A percentile compares a stretch with the other conserved stretches of the same genome.
phyloP scores from a whole-genome alignment of 768 basidiomycete genomes.

The Mrakia frigida region DNA sequence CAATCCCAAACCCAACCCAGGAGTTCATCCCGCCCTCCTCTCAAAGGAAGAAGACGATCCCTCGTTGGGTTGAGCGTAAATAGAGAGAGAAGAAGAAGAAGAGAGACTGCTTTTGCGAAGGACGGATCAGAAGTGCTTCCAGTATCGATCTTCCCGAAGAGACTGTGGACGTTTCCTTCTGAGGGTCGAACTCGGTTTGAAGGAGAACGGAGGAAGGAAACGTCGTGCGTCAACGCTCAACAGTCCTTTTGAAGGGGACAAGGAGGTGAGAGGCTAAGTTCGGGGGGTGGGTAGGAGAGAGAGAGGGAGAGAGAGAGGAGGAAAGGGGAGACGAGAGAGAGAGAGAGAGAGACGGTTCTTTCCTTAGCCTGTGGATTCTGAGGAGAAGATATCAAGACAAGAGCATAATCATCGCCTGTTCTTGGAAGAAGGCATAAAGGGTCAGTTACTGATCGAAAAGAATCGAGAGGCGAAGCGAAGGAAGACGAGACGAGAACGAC shows the following conservation, averaged over 20 bases:
- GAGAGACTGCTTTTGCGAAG: not conserved
- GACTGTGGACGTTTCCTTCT: no score
- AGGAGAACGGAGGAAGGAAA: no score
- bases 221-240: not conserved
- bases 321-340: not conserved
- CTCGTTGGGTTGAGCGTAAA: no score
- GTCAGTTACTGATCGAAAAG: no score
- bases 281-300: not conserved
- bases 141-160: conserved; percentile 14
- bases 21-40: not conserved
- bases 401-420: no score
- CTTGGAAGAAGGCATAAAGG: no score
- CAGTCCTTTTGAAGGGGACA: not conserved
- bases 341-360: not conserved
- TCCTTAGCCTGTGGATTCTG: not conserved
- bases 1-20: no score
- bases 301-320: not conserved
- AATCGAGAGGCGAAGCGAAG: no score
- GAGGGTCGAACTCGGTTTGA: no score
- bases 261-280: not conserved
- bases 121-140: conserved; percentile 20
- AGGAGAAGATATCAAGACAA: not conserved
- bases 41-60: not conserved
- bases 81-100: not conserved
- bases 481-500: not conserved